Evolutionary conservation across 495 filamentous ascomycete genomes (phyloP).

Genomic region (Oidiodendron maius): DNA sequence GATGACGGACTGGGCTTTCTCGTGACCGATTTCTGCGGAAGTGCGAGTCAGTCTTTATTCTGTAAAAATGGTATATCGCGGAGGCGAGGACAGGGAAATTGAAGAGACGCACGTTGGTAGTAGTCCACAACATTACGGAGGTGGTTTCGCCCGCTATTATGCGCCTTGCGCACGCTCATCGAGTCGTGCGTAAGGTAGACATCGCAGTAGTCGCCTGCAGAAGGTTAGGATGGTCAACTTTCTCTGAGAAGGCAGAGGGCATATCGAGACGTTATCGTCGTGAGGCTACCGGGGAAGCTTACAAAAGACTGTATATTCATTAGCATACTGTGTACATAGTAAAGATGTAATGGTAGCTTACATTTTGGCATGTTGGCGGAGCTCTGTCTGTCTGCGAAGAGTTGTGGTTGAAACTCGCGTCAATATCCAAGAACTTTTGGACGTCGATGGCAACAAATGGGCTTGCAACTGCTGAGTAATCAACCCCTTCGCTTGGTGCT

Average conservation of each 20-base stretch:
- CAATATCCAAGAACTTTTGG: background rate
- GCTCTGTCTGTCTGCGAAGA: background rate
- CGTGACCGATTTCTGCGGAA: constrained; percentile 83
- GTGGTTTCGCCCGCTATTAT: constrained; percentile 95
- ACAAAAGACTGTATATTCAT: constrained; percentile 32
- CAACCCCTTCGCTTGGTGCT: too few relatives aligned
- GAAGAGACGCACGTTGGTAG: constrained; percentile 74
- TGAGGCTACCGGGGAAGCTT: constrained; percentile 14
- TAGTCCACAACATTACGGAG: constrained; percentile 96
- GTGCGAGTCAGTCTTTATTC: background rate
- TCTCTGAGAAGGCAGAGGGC: constrained; percentile 3
- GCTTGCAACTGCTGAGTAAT: too few relatives aligned
- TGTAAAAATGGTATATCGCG: background rate
- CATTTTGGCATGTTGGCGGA: constrained; percentile 68
- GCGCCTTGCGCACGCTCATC: constrained; percentile 98
- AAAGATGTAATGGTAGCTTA: too few relatives aligned
- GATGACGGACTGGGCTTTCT: constrained; percentile 97
- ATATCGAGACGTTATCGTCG: background rate
- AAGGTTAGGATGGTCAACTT: constrained; percentile 15
- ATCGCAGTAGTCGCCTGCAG: constrained; percentile 95
- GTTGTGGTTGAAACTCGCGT: background rate
- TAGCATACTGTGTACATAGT: too few relatives aligned
- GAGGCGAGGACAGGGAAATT: constrained; percentile 2
- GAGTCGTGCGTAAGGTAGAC: constrained; percentile 99
- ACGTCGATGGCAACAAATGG: too few relatives aligned